Evolutionary conservation across 2,329 filamentous ascomycete genomes (phyloP), one percentile per base, ranked within the genome.

Genomic region (Microdochium nivale): DNA sequence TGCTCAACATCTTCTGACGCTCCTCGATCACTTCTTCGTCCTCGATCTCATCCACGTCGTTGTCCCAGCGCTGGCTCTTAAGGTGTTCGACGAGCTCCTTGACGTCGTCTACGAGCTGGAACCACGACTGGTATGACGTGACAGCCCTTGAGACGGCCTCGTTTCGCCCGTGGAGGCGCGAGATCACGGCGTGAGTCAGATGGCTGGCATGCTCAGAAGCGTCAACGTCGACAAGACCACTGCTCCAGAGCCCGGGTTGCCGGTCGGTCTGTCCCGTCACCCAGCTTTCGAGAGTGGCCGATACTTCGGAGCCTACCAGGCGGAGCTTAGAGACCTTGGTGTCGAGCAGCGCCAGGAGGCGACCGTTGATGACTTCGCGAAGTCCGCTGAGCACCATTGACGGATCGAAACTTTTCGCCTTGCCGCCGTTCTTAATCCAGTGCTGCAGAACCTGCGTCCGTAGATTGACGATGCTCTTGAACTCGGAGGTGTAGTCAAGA

Each of bases 151-250:
- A 80, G 0, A 92, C 79, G 11, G 81, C 73, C 52, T 84, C 76
- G 61, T 85, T 86, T 49, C 84, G 80, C 5, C 92, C 91, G 59
- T 91, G 81, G 8, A 88, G 76, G 21, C 84, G 80, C 30, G 85
- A 77, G 9, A 86, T 68, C 23, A 96, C 77, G 19, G 81, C 80
- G 54, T 83, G 74, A 47, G 90, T 84, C 67, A 96, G 89, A 1
- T 72, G 65, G 2, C 76, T 72, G 0, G 86, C 88, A 21, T 87
- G 86, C 30, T 80, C 73, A 2, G 78, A 75, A 44, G 88, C 75
- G 25, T 88, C 85, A 50, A 82, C 76, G 37, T 84, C 80, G 47
- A 87, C 77, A 46, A 83, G 74, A 8, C 79, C 74, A 11, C 72
- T 65, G 48, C 81, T 79, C 91, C 91, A 96, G 0, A 95, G 72